phyloP scores from a whole-genome alignment of 2,329 filamentous ascomycete species.

The Cordyceps pruinosa region DNA sequence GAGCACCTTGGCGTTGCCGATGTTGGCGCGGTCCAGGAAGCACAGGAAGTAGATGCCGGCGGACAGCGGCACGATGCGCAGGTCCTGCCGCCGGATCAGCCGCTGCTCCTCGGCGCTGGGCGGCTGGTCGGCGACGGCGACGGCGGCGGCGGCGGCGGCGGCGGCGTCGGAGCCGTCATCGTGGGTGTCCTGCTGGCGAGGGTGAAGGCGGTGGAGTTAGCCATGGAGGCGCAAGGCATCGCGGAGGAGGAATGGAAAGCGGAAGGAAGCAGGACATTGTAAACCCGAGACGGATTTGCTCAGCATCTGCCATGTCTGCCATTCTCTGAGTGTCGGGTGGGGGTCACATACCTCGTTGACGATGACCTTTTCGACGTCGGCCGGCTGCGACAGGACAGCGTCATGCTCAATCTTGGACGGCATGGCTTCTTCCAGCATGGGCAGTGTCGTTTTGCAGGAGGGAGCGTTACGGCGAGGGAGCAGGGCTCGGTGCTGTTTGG shows the following conservation, averaged over 20 bases:
- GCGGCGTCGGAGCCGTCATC: not conserved
- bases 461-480: not conserved
- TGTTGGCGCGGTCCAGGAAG: conserved; percentile 62
- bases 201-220: too few species aligned
- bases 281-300: too few species aligned
- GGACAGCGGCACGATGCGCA: conserved; percentile 56
- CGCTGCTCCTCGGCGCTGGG: conserved; percentile 24
- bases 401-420: conserved; percentile 9
- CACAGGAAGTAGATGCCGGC: conserved; percentile 59
- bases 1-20: conserved; percentile 61
- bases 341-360: conserved; percentile 7
- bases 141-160: too few species aligned
- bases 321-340: not conserved
- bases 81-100: conserved; percentile 52
- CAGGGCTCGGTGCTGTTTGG: not conserved
- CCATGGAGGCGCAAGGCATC: not conserved
- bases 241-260: not conserved
- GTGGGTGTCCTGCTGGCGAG: not conserved
- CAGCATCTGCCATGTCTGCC: too few species aligned
- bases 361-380: not conserved
- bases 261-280: too few species aligned
- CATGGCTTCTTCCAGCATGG: not conserved
- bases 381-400: not conserved
- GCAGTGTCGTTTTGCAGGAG: not conserved
- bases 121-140: not conserved